These are phyloP conservation scores for Lichtheimia hyalospora DNA, from an alignment of 371 early-diverging fungal species.

Conservation along the genomic window DNA sequence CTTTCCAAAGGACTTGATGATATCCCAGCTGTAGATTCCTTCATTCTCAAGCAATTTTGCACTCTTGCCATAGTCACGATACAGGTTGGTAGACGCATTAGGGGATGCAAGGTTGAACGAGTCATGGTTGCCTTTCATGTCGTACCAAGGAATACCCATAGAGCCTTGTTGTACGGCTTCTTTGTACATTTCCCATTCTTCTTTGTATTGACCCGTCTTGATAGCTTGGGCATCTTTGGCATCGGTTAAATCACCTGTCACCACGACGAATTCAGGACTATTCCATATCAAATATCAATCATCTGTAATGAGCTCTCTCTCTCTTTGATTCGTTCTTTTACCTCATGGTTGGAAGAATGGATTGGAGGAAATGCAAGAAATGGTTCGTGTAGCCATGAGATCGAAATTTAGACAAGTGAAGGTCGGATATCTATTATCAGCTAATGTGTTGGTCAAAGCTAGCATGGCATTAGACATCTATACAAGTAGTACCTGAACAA, in stretches of 20 bases:
- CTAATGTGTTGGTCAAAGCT: background rate
- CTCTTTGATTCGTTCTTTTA: no score
- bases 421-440: slow-evolving; percentile 69
- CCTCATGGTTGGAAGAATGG: slow-evolving; percentile 61
- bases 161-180: slow-evolving; percentile 54
- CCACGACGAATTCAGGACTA: slow-evolving; percentile 61
- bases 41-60: slow-evolving; percentile 45
- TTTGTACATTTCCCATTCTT: slow-evolving; percentile 82
- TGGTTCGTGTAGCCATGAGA: slow-evolving; percentile 68
- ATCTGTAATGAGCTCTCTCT: background rate
- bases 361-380: slow-evolving; percentile 73
- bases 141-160: slow-evolving; percentile 62
- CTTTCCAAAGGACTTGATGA: slow-evolving; percentile 62
- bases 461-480: background rate
- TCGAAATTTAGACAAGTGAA: slow-evolving; percentile 77
- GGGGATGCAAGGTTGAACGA: slow-evolving; percentile 76
- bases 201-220: slow-evolving; percentile 72
- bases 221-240: slow-evolving; percentile 70
- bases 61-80: slow-evolving; percentile 53
- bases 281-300: background rate
- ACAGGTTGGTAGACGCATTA: slow-evolving; percentile 64
- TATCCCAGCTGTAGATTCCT: slow-evolving; percentile 56
- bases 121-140: slow-evolving; percentile 88
- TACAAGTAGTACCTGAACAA: slow-evolving; percentile 14
- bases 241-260: slow-evolving; percentile 88